phyloP scores from a whole-genome alignment of 768 basidiomycete species.

The Termitomyces sp. region DNA sequence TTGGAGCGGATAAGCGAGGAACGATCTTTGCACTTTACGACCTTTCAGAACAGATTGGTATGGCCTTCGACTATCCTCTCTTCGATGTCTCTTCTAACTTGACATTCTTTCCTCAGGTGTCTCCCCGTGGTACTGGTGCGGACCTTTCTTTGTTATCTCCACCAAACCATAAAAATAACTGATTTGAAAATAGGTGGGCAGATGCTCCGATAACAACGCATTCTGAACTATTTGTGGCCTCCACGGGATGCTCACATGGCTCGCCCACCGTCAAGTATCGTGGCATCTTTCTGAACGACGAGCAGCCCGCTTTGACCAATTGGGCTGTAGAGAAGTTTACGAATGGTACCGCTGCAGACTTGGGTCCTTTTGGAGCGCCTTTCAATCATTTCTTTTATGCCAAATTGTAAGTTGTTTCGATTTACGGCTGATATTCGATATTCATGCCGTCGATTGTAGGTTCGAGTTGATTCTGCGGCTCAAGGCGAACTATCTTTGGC shows the following conservation, averaged over 20 bases:
- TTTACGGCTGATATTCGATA: neutral
- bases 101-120: slow-evolving; percentile 39
- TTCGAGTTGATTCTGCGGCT: slow-evolving; percentile 69
- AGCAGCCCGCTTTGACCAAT: slow-evolving; percentile 66
- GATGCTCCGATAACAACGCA: slow-evolving; percentile 64
- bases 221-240: slow-evolving; percentile 43
- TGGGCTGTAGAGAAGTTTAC: slow-evolving; percentile 73
- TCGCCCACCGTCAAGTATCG: slow-evolving; percentile 70
- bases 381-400: slow-evolving; percentile 64
- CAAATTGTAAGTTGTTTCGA: slow-evolving; percentile 40
- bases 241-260: slow-evolving; percentile 52
- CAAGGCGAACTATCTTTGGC: slow-evolving; percentile 74
- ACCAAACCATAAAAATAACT: neutral
- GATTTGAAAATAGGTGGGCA: slow-evolving; percentile 56
- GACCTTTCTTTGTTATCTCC: slow-evolving; percentile 8
- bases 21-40: slow-evolving; percentile 68
- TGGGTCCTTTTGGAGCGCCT: slow-evolving; percentile 44
- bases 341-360: slow-evolving; percentile 51
- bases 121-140: slow-evolving; percentile 68
- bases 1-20: slow-evolving; percentile 68
- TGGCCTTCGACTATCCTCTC: neutral
- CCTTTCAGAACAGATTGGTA: slow-evolving; percentile 68
- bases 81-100: neutral
- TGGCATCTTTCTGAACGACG: slow-evolving; percentile 75
- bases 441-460: slow-evolving; percentile 26